A percentile compares a stretch with the other conserved stretches of the same genome.
Evolutionary conservation across 148 eudicot genomes (phyloP).

Genomic region (Vaccinium macrocarpon): DNA sequence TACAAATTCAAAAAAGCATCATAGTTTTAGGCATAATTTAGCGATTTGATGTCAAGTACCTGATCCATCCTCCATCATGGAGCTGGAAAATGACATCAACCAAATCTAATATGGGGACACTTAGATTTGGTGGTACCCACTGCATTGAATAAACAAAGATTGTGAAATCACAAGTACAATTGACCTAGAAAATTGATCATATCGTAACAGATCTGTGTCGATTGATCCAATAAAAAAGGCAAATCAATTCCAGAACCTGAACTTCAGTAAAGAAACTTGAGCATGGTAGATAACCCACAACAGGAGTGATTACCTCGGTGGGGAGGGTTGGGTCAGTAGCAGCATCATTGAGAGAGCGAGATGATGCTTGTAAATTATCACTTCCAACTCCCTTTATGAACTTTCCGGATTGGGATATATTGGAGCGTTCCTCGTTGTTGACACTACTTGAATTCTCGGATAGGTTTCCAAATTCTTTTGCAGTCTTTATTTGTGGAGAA

Average conservation of each 20-base stretch:
- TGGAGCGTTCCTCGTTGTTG: constrained; percentile 26
- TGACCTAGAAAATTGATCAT: background rate
- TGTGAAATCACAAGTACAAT: background rate
- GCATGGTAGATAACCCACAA: background rate
- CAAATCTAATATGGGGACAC: constrained; percentile 84
- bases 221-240: background rate
- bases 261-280: background rate
- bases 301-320: constrained; percentile 46
- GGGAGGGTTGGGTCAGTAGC: constrained; percentile 61
- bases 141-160: constrained; percentile 34
- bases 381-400: constrained; percentile 30
- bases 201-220: background rate
- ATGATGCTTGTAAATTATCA: constrained; percentile 29
- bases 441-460: constrained; percentile 39
- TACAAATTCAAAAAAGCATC: background rate
- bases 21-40: background rate
- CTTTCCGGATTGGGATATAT: constrained; percentile 19
- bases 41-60: constrained; percentile 39
- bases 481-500: constrained; percentile 40
- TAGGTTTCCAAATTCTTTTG: constrained; percentile 33
- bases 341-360: constrained; percentile 41
- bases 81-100: constrained; percentile 97
- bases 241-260: constrained; percentile 1
- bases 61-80: constrained; percentile 98
- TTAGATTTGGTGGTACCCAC: constrained; percentile 95